Evolutionary conservation across 2,329 filamentous ascomycete genomes (phyloP).

Genomic region (Ceratocystis huliohia): DNA sequence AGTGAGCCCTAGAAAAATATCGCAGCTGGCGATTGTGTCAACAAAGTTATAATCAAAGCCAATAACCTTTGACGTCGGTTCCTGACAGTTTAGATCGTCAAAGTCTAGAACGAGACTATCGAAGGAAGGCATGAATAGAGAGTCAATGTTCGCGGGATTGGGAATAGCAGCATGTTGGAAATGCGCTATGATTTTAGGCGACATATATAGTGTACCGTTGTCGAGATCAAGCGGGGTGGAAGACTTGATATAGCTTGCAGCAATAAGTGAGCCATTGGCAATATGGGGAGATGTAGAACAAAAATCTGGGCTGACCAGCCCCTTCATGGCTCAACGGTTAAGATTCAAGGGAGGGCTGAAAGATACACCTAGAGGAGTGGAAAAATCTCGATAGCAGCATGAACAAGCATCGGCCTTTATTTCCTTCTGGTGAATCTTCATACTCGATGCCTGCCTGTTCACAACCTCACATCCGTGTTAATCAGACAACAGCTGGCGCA

Average conservation of each 20-base stretch:
- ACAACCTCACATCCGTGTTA: not conserved
- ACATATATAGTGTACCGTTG: not conserved
- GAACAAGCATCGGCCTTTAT: not conserved
- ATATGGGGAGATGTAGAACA: too few relatives aligned
- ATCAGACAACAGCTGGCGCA: slow-evolving; percentile 13
- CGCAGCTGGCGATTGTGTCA: not conserved
- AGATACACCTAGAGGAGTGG: too few relatives aligned
- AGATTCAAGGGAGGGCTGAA: too few relatives aligned
- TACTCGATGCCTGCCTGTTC: not conserved
- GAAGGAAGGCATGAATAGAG: not conserved
- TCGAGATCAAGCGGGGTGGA: not conserved
- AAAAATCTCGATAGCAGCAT: too few relatives aligned
- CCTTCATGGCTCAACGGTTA: too few relatives aligned
- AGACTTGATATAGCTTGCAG: not conserved
- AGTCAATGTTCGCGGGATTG: too few relatives aligned
- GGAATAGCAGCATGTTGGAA: too few relatives aligned
- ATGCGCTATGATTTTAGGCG: not conserved
- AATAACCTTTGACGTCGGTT: not conserved
- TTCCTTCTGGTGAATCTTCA: not conserved
- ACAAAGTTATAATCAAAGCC: not conserved
- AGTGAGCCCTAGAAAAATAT: too few relatives aligned
- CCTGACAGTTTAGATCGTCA: not conserved
- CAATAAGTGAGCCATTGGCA: too few relatives aligned
- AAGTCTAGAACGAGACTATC: not conserved
- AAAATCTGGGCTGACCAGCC: too few relatives aligned